Evolutionary conservation across 1,284 basidiomycete species (phyloP), one percentile per base, ranked within the genome.

Genomic region (Cutaneotrichosporon mucoides): DNA sequence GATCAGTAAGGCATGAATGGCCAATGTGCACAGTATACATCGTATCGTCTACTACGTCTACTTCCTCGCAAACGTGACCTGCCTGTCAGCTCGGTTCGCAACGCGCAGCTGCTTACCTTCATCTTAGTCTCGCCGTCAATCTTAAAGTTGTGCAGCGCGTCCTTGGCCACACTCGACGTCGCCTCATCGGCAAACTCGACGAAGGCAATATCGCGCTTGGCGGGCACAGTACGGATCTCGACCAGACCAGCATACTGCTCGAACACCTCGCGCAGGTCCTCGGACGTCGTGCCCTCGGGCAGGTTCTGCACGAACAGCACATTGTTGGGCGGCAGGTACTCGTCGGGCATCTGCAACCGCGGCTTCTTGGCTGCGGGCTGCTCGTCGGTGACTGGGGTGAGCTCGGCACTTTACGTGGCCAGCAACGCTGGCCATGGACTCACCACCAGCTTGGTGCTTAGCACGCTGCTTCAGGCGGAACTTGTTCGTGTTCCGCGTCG

Each of bases 291-390:
- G 70, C 92, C 90, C 55, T 80, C 79, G n/a, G 92, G 92, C 36
- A 96, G 82, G 76, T 96, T 96, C 80, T 99, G 95, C 66, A 99
- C 77, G 84, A 99, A 99, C 57, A 99, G 84, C 79, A 98, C 95
- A 77, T 93, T 93, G 88, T 99, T 99, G 37, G 95, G 95, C 4
- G 96, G 96, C 7, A 99, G 84, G 79, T 99, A 99, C 78, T 99
- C 95, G 88, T 99, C 95, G 38, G 96, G 94, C 90, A 96, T 94
- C 75, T 92, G 90, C 65, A 98, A 88, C 66, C 87, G 85, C 38
- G 88, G 70, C 59, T 73, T 71, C 65, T 78, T 76, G 52, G 66
- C 67, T 12, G 56, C 49, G 8, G 49, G 24, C 3, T 51, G 59
- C 13, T 46, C 55, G 56, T 44, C 61, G 40, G 52, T 45, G 13